These are phyloP conservation scores for Saprolegnia parasitica DNA, from an alignment of 352 stramenopile genomes.

Conservation along the genomic window DNA sequence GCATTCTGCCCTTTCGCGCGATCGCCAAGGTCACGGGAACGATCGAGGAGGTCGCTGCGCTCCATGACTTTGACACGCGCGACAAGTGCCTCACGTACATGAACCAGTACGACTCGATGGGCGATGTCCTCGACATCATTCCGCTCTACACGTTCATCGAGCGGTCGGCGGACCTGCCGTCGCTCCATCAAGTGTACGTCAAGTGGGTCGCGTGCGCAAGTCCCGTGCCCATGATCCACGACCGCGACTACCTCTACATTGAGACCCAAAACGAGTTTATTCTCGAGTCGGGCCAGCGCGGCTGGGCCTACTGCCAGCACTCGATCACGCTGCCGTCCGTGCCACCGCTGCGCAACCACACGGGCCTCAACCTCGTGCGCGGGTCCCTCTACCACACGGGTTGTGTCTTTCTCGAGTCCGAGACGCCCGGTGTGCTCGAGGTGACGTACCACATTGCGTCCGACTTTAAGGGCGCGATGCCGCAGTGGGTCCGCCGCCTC, in stretches of 20 bases:
- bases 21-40: constrained; percentile 13
- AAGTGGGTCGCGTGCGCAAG: constrained; percentile 10
- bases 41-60: constrained; percentile 11
- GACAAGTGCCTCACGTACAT: constrained; percentile 20
- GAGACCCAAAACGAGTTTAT: constrained; percentile 23
- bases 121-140: constrained; percentile 18
- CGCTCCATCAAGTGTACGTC: constrained; percentile 21
- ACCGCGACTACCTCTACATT: constrained; percentile 25
- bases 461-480: constrained; percentile 25
- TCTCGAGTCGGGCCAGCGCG: constrained; percentile 1
- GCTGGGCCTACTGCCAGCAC: constrained; percentile 24
- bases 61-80: constrained; percentile 21
- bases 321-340: constrained; percentile 24
- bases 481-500: constrained; percentile 20
- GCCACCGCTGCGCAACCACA: constrained; percentile 3
- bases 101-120: not conserved
- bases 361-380: constrained; percentile 12
- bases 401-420: constrained; percentile 26
- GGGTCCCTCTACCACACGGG: constrained; percentile 25
- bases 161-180: not conserved
- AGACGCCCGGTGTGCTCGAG: constrained; percentile 11
- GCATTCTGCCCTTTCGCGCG: constrained; percentile 11
- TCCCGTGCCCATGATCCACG: constrained; percentile 19
- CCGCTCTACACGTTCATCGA: constrained; percentile 27
- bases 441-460: constrained; percentile 12